These are phyloP conservation scores for Boletus huronensis DNA, from an alignment of 768 basidiomycete genomes.

Conservation along the genomic window DNA sequence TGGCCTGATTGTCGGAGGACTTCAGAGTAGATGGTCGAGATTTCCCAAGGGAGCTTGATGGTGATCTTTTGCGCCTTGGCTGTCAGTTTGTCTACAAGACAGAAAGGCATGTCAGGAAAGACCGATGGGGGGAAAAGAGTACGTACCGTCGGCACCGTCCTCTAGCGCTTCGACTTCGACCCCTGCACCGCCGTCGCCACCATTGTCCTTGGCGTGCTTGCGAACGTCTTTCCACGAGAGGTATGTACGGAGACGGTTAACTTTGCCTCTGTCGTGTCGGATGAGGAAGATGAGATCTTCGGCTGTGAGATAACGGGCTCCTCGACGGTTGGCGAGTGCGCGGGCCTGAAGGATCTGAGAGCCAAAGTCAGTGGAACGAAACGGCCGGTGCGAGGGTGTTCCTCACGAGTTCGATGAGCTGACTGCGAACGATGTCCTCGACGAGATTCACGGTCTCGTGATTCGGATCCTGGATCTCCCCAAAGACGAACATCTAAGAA, in stretches of 20 bases:
- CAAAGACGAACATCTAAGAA: conserved; percentile 91
- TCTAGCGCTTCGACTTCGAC: conserved; percentile 83
- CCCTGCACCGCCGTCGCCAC: conserved; percentile 74
- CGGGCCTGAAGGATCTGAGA: conserved; percentile 85
- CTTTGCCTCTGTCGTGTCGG: conserved; percentile 89
- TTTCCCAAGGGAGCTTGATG: conserved; percentile 95
- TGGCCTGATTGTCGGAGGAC: conserved; percentile 71
- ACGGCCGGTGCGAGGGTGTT: too few relatives aligned
- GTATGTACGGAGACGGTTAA: conserved; percentile 89
- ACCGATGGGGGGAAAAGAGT: neutral
- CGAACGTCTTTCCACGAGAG: conserved; percentile 97
- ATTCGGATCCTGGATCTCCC: conserved; percentile 88
- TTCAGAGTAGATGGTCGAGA: conserved; percentile 88
- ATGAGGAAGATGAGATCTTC: conserved; percentile 98
- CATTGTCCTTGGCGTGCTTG: conserved; percentile 90
- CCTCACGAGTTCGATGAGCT: conserved; percentile 82
- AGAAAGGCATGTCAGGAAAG: neutral
- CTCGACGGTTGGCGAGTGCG: conserved; percentile 73
- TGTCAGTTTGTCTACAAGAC: conserved; percentile 60
- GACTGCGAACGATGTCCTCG: conserved; percentile 91
- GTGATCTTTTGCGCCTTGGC: conserved; percentile 90
- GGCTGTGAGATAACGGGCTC: conserved; percentile 80
- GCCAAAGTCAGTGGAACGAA: neutral
- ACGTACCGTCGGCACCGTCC: conserved; percentile 75
- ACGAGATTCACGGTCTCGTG: conserved; percentile 87